Evolutionary conservation across 2,329 filamentous ascomycete species (phyloP), one percentile per base, ranked within the genome.

Genomic region (Immersiporthe knoxdaviesiana): DNA sequence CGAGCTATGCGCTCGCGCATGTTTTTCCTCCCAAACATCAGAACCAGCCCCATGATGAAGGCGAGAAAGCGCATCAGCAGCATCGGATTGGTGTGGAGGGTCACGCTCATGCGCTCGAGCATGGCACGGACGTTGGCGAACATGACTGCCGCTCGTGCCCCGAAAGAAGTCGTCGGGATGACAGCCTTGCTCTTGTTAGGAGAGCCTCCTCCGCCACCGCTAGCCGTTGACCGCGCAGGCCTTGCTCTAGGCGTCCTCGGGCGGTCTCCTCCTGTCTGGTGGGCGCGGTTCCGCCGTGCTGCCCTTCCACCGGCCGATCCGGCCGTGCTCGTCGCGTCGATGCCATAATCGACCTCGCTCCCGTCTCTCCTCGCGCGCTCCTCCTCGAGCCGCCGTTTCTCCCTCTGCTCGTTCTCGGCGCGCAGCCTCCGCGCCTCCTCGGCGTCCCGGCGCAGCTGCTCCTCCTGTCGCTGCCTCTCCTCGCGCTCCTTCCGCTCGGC

Each of bases 11-110:
- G 87, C 73, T 97, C 90, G 54, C 94, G 87, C 18, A 97, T 83
- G 76, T 91, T 91, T 75, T 88, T 86, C 74, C 92, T 87, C 69
- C 92, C 91, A 70, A 97, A 83, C 72, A 96, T 88, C 72, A 95
- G 80, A 39, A 97, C 76, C 71, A 99, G 85, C 2, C 92, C 92
- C 50, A 94, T 81, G 32, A 97, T 78, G 76, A 98, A 97, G 21
- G 94, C 87, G 63, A 98, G 74, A 5, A 92, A 88, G 69, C 87
- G 84, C 74, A 89, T 78, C 66, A 91, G 76, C 47, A 87, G 70
- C 74, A 84, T 79, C 0, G 88, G 88, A 70, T 89, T 89, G n/a
- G 84, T 80, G 74, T 83, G 84, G 41, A 90, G 80, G 0, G 82
- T 83, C 37, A 75, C 75, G 3, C 83, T 82, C 69, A 89, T 78